These are phyloP conservation scores for Mucor velutinosus DNA, from an alignment of 371 early-diverging fungal species.

Conservation along the genomic window DNA sequence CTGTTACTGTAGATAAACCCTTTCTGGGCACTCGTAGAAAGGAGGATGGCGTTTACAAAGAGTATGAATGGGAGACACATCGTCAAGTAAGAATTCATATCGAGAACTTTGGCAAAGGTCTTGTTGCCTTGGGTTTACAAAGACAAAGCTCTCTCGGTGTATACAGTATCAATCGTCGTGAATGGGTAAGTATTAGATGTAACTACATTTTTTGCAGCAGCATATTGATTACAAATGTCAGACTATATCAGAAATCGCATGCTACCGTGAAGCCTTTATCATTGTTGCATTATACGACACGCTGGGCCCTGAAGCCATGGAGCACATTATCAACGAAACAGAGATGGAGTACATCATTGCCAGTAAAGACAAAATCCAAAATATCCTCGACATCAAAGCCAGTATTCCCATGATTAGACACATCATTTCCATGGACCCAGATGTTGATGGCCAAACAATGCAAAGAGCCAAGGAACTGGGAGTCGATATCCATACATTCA, in stretches of 20 bases:
- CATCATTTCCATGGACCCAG: slow-evolving; percentile 78
- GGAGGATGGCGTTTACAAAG: slow-evolving; percentile 48
- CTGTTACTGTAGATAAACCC: slow-evolving; percentile 28
- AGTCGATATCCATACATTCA: slow-evolving; percentile 30
- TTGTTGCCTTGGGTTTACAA: slow-evolving; percentile 38
- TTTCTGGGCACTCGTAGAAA: slow-evolving; percentile 59
- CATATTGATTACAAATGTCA: background rate
- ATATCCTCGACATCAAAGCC: slow-evolving; percentile 70
- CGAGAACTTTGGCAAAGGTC: slow-evolving; percentile 64
- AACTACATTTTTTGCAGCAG: background rate
- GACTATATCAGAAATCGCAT: slow-evolving; percentile 79
- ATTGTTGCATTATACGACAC: slow-evolving; percentile 89
- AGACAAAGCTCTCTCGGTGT: slow-evolving; percentile 63
- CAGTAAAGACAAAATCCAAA: slow-evolving; percentile 68
- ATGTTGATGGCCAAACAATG: slow-evolving; percentile 46
- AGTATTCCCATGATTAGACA: slow-evolving; percentile 64
- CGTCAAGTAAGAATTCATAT: slow-evolving; percentile 52
- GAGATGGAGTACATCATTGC: slow-evolving; percentile 81
- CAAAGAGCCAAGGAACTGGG: slow-evolving; percentile 35
- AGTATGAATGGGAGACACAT: slow-evolving; percentile 66
- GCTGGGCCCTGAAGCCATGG: slow-evolving; percentile 86
- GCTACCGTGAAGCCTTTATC: slow-evolving; percentile 60
- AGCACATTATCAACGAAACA: slow-evolving; percentile 85
- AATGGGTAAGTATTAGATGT: slow-evolving; percentile 66
- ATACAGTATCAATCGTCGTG: slow-evolving; percentile 84